Conservation (phyloP, 2,329 filamentous ascomycete genomes). For the Tolypocladium album region DNA sequence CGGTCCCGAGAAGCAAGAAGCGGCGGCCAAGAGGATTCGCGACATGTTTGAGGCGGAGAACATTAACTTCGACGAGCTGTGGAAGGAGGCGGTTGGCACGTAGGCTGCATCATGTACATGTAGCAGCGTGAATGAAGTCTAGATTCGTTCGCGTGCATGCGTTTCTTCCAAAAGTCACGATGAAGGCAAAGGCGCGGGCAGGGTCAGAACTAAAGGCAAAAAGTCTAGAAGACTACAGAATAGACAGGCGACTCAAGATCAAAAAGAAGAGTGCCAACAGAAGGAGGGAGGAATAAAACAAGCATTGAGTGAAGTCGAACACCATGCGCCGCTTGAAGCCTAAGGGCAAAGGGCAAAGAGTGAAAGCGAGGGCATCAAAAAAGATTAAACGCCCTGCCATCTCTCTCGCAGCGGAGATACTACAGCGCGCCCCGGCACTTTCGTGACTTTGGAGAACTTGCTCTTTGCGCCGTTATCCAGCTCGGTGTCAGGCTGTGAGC, state of each 20-base stretch:
- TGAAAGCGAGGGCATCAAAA: too few relatives aligned
- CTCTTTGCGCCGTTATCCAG: too few relatives aligned
- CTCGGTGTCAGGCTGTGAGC: too few relatives aligned
- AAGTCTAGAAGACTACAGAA: background rate
- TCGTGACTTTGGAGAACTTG: too few relatives aligned
- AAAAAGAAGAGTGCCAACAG: background rate
- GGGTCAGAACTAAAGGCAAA: background rate
- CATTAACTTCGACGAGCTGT: conserved; percentile 75
- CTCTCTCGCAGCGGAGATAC: too few relatives aligned
- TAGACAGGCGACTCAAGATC: background rate
- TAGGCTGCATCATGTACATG: background rate
- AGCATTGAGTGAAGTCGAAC: too few relatives aligned
- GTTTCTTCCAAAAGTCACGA: background rate
- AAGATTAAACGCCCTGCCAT: too few relatives aligned
- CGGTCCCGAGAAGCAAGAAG: conserved; percentile 59
- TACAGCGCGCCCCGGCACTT: too few relatives aligned
- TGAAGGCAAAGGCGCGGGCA: background rate
- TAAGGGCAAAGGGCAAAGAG: too few relatives aligned
- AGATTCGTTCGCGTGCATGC: background rate
- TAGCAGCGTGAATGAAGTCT: background rate
- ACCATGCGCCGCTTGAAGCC: too few relatives aligned
- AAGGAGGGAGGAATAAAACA: background rate
- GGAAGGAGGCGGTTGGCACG: conserved; percentile 49
- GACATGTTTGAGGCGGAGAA: conserved; percentile 63
- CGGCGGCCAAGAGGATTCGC: conserved; percentile 63